Conservation (phyloP, 805 yeast species). For the Blastobotrys terrestris region DNA sequence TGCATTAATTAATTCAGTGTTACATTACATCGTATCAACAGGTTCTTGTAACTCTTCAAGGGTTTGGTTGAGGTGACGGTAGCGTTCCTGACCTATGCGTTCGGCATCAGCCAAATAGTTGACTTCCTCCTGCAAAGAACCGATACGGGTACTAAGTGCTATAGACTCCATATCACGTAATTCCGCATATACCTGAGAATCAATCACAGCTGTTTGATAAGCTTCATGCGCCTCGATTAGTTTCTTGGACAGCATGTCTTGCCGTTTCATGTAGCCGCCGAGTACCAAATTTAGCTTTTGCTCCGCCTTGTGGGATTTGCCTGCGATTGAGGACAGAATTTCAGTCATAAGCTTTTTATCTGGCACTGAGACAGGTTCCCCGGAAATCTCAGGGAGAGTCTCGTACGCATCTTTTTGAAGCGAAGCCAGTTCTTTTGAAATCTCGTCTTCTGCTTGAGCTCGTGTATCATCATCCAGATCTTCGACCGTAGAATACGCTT, state of each 20-base stretch:
- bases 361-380: background rate
- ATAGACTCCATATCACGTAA: conserved; percentile 19
- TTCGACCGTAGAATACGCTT: conserved; percentile 3
- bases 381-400: background rate
- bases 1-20: background rate
- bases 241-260: conserved; percentile 18
- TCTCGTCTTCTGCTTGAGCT: conserved; percentile 10
- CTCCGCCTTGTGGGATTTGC: conserved; percentile 29
- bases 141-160: conserved; percentile 16
- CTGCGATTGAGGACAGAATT: conserved; percentile 14
- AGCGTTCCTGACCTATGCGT: conserved; percentile 21
- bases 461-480: conserved; percentile 22
- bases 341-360: background rate
- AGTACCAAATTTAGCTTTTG: conserved; percentile 25
- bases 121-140: conserved; percentile 23
- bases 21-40: background rate
- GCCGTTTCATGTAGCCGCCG: conserved; percentile 34
- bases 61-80: conserved; percentile 13
- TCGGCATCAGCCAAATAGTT: conserved; percentile 21
- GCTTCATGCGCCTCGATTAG: conserved; percentile 17
- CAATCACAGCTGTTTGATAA: conserved; percentile 8
- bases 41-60: background rate
- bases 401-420: background rate
- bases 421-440: conserved; percentile 13
- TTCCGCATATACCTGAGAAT: conserved; percentile 14